Evolutionary conservation across 768 basidiomycete species (phyloP), one percentile per base, ranked within the genome.

Genomic region (Agaricus sinodeliciosus): DNA sequence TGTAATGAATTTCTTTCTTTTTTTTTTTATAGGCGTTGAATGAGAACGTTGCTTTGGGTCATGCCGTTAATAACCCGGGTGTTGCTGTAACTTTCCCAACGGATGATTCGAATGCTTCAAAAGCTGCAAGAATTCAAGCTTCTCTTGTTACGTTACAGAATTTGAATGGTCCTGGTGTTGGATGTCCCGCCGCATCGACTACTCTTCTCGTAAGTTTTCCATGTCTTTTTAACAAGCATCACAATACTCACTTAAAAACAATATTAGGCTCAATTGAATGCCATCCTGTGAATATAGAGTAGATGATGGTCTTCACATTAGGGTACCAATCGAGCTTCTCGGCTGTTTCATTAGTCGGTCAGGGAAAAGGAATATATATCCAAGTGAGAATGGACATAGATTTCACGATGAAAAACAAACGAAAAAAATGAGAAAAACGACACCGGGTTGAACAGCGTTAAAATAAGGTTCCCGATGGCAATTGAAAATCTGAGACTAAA

Each of bases 71-170:
- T 66, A 87, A 88, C 59, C 72, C 76, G 0, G 61, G 65, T 4
- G 72, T 88, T 28, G 52, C 65, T 3, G 65, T 87, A 8, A 72
- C 76, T 9, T 90, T 85, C 74, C 87, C 85, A 1, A 77, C 75
- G 0, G 85, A 82, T 57, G 65, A 73, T 57, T 81, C 79, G 7
- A 75, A 74, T 22, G 67, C 66, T 13, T 80, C 79, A 37, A 70
- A 80, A 64, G 64, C 75, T 34, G 73, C 81, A 1, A 82, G 87
- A 8, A 72, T 89, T 54, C 62, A 76, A 26, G 78, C 87, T 19
- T 71, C 79, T 0, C 61, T 82, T 31, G 73, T 85, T 44, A 84
- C 86, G 6, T 68, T 89, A 12, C 87, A 90, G 67, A 90, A 90
- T 62, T 63, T 90, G 44, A 72, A 73, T 45, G 86, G 87, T 0